Percentiles rank a stretch among this genome's conserved stretches.
These are phyloP conservation scores for Leishmania martiniquensis DNA, from an alignment of 208 protist species.

Conservation along the genomic window DNA sequence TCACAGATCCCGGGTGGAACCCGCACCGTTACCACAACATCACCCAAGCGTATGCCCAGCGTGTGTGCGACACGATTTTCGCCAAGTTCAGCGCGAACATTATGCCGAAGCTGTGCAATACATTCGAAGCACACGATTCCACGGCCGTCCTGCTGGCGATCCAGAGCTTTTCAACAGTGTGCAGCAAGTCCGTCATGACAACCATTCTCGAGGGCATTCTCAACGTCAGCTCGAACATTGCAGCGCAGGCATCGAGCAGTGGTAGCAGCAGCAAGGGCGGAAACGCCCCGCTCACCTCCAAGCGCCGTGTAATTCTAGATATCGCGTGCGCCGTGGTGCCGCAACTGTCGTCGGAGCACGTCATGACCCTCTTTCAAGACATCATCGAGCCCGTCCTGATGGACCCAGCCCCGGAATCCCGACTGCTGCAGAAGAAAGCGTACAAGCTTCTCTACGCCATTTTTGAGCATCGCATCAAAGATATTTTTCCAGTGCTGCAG, in stretches of 20 bases:
- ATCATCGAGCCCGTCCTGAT: slow-evolving; percentile 87
- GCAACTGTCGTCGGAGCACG: slow-evolving; percentile 68
- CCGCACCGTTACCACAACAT: slow-evolving; percentile 86
- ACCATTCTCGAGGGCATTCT: slow-evolving; percentile 85
- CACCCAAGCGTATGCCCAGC: slow-evolving; percentile 52
- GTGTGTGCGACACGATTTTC: slow-evolving; percentile 77
- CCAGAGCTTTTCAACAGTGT: slow-evolving; percentile 85
- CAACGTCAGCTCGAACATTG: slow-evolving; percentile 70
- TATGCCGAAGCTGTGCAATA: slow-evolving; percentile 91
- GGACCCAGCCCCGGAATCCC: slow-evolving; percentile 76
- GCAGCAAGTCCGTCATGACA: slow-evolving; percentile 77
- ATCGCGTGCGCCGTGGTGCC: slow-evolving; percentile 80
- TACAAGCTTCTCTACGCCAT: slow-evolving; percentile 89
- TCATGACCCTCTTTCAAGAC: slow-evolving; percentile 62
- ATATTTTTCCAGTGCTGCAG: slow-evolving; percentile 74
- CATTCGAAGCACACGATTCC: slow-evolving; percentile 75
- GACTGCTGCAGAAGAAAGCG: slow-evolving; percentile 89
- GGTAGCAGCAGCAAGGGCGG: slow-evolving; percentile 2
- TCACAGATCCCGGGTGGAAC: slow-evolving; percentile 80
- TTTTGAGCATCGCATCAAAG: slow-evolving; percentile 83
- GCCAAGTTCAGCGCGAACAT: slow-evolving; percentile 87
- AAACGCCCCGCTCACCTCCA: slow-evolving; percentile 67
- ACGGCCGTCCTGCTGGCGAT: slow-evolving; percentile 84
- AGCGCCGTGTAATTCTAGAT: slow-evolving; percentile 86
- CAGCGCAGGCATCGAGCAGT: slow-evolving; percentile 12